A percentile compares a stretch with the other conserved stretches of the same genome.
Evolutionary conservation across 75 land plant species (phyloP).

Genomic region (Sequoiadendron giganteum): DNA sequence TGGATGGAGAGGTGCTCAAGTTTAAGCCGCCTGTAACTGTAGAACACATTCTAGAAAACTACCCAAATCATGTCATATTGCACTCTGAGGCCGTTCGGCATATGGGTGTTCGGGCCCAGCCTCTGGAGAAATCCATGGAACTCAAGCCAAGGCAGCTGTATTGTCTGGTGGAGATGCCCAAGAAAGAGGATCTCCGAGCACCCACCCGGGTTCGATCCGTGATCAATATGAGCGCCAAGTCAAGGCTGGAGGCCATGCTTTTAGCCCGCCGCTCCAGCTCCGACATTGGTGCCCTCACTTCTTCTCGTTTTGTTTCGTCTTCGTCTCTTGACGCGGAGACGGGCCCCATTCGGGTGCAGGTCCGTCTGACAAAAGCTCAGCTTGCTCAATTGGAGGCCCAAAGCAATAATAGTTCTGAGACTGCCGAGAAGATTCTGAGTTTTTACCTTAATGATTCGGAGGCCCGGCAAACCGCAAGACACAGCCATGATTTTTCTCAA

Average conservation of each 20-base stretch:
- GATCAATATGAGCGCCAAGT: slow-evolving; percentile 55
- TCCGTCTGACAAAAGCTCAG: background rate
- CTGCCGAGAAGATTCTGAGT: background rate
- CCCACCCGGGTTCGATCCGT: slow-evolving; percentile 50
- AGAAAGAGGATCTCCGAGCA: background rate
- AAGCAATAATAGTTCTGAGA: background rate
- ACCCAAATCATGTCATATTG: slow-evolving; percentile 44
- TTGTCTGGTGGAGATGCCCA: slow-evolving; percentile 13
- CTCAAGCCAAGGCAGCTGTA: background rate
- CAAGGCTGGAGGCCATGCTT: slow-evolving; percentile 53
- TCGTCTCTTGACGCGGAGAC: background rate
- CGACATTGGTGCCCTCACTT: slow-evolving; percentile 30
- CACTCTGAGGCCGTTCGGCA: slow-evolving; percentile 55
- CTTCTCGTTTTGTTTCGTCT: background rate
- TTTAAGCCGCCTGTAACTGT: slow-evolving; percentile 35
- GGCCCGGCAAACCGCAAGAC: background rate
- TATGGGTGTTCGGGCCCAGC: slow-evolving; percentile 40
- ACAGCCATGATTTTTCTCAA: background rate
- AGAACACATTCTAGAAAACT: slow-evolving; percentile 30
- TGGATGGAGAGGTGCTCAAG: slow-evolving; percentile 16
- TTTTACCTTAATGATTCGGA: background rate
- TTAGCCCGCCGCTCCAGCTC: slow-evolving; percentile 47
- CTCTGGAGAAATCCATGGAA: slow-evolving; percentile 17
- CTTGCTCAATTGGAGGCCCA: background rate
- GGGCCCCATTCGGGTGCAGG: background rate